Base-by-base conservation (phyloP, 2,329 filamentous ascomycete species). In the Apiospora sp. region DNA sequence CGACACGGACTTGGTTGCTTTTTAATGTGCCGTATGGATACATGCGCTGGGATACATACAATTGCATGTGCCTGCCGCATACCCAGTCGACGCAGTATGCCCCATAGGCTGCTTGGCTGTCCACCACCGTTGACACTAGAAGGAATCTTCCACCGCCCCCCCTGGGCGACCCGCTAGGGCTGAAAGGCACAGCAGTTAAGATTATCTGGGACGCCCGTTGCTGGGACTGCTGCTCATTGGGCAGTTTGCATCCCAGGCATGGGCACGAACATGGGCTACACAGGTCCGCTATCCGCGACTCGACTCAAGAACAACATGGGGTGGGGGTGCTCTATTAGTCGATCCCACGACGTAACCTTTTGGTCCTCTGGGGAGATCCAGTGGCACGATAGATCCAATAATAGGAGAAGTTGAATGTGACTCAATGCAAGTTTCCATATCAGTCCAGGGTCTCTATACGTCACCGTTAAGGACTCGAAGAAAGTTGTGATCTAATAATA, bases 101-200 rank as follows among this genome's bases (percentile, higher is more conserved):
- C 13, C 58, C 58, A 64, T 64, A 37, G 19, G 19, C 7, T 34
- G 19, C 22, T 64, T n/a, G 19, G 19, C 7, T 34, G 19, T 34
- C 22, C 58, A n/a, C 30, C 8, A 13, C 58, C 58, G 58, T 64
- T 41, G 19, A 19, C 34, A 64, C 58, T n/a, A 41, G 46, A 12
- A n/a, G 58, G 58, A 64, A 41, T 6, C 58, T 64, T 37, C 54
- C 27, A 34, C 30, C 19, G 16, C 51, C 24, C 22, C 54, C 58
- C 58, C 30, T 41, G 58, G 58, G 8, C 19, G 58, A 34, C 58
- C 58, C 58, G 58, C 58, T 64, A 64, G 58, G 30, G 58, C 58
- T 64, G 58, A 64, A n/a, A 24, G 58, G 58, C 58, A 64, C 34
- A 27, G 8, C n/a, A 37, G 3, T 64, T 41, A n/a, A 24, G 58